Evolutionary conservation across 1,139 yeast genomes (phyloP).

Genomic region (Hemisphaericaspora subhashii): DNA sequence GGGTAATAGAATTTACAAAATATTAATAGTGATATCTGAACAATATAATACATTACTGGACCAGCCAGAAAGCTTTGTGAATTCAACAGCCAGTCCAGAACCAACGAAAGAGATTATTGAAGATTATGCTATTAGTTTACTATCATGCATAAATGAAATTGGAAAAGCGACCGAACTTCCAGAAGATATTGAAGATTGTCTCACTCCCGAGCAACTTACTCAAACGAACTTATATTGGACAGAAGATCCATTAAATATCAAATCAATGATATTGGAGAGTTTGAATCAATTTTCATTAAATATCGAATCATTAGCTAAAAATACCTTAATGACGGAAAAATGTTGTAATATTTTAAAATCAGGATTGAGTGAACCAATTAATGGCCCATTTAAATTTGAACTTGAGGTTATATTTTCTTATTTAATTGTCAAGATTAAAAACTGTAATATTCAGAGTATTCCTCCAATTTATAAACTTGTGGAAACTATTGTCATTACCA

Average conservation of each 20-base stretch:
- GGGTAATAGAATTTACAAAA: slow-evolving; percentile 21
- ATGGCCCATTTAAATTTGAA: slow-evolving; percentile 62
- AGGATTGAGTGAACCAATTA: slow-evolving; percentile 52
- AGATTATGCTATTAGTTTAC: slow-evolving; percentile 53
- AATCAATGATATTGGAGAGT: slow-evolving; percentile 38
- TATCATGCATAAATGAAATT: slow-evolving; percentile 62
- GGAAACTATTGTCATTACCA: slow-evolving; percentile 41
- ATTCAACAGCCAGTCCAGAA: background rate
- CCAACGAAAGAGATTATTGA: slow-evolving; percentile 14
- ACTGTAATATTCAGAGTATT: slow-evolving; percentile 30
- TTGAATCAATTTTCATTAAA: slow-evolving; percentile 43
- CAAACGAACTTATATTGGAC: slow-evolving; percentile 36
- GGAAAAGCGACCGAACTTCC: slow-evolving; percentile 68
- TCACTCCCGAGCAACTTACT: slow-evolving; percentile 26
- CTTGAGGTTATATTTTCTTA: slow-evolving; percentile 44
- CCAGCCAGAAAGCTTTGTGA: background rate
- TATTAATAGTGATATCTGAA: slow-evolving; percentile 22
- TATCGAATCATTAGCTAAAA: slow-evolving; percentile 29
- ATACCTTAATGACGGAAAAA: slow-evolving; percentile 51
- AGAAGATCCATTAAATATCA: slow-evolving; percentile 44
- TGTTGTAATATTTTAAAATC: slow-evolving; percentile 57
- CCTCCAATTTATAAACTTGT: slow-evolving; percentile 43
- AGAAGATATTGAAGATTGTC: slow-evolving; percentile 50
- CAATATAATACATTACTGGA: slow-evolving; percentile 4
- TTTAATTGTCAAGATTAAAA: slow-evolving; percentile 38